A percentile compares a stretch with the other conserved stretches of the same genome.
Conservation (phyloP, 306 rosid genomes). For the Pyrus communis region DNA sequence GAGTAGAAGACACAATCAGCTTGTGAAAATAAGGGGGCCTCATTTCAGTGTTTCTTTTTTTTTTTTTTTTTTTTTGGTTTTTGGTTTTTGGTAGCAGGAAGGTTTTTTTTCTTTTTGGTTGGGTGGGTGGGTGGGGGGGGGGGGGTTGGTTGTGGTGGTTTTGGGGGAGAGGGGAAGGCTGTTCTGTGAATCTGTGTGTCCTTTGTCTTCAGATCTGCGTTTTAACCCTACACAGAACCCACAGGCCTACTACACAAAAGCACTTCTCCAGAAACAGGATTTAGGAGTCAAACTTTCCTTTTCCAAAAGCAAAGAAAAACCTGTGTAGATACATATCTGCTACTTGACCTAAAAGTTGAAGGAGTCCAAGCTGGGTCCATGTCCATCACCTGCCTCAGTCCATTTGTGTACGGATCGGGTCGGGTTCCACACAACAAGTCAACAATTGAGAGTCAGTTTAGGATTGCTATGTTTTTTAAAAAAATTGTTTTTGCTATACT, state of each 20-base stretch:
- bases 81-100: neutral
- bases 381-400: conserved; percentile 2
- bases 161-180: neutral
- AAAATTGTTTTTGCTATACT: too few relatives aligned
- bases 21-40: conserved; percentile 70
- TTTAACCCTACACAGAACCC: neutral
- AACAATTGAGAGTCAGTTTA: too few relatives aligned
- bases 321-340: neutral
- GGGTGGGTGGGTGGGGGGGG: neutral
- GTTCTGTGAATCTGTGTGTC: neutral
- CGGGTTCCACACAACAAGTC: neutral
- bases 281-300: neutral
- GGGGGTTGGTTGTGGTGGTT: neutral
- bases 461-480: too few relatives aligned
- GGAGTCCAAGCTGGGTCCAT: conserved; percentile 31
- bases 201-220: conserved; percentile 4
- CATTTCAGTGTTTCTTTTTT: conserved; percentile 22
- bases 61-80: too few relatives aligned
- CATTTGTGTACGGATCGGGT: conserved; percentile 2
- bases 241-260: neutral
- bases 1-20: conserved; percentile 63
- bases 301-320: neutral
- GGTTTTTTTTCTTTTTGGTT: neutral
- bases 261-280: neutral
- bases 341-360: conserved; percentile 45